Percentiles rank a stretch among this genome's conserved stretches.
Evolutionary conservation across 169 alveolate species (phyloP).

Genomic region (Toxoplasma gondii): DNA sequence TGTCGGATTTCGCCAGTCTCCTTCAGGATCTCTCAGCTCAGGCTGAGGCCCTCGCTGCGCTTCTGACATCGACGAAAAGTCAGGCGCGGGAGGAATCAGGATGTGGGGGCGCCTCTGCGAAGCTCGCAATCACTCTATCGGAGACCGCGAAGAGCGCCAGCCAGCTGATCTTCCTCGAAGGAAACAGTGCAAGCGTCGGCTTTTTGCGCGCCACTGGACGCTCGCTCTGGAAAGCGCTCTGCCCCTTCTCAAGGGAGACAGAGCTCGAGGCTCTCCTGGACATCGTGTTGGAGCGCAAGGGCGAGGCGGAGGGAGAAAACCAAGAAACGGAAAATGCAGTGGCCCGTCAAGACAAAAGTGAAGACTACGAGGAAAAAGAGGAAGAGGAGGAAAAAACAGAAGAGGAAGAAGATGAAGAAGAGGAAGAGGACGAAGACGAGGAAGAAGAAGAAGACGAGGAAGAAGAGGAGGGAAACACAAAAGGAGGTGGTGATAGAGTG

Average conservation of each 20-base stretch:
- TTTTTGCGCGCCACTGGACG: neutral
- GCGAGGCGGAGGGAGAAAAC: neutral
- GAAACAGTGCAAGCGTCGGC: neutral
- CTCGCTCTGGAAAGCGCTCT: slow-evolving; percentile 23
- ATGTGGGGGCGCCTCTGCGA: neutral
- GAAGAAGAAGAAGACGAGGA: neutral
- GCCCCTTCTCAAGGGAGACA: neutral
- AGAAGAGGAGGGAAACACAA: neutral
- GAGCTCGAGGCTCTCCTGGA: neutral
- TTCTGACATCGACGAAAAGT: neutral
- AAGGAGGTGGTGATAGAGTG: neutral
- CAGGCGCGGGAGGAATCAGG: neutral
- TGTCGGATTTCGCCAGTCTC: neutral
- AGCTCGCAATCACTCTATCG: neutral
- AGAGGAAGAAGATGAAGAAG: slow-evolving; percentile 7
- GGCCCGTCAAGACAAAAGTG: neutral
- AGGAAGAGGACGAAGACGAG: neutral
- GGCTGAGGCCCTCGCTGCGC: neutral
- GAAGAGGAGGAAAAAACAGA: neutral
- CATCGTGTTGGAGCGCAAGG: neutral
- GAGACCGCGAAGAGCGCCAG: neutral
- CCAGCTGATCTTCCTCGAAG: neutral
- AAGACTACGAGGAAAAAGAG: neutral
- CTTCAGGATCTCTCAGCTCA: neutral
- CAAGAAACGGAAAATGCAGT: neutral